Evolutionary conservation across 495 filamentous ascomycete species (phyloP).

Genomic region (Talaromyces wortmannii): DNA sequence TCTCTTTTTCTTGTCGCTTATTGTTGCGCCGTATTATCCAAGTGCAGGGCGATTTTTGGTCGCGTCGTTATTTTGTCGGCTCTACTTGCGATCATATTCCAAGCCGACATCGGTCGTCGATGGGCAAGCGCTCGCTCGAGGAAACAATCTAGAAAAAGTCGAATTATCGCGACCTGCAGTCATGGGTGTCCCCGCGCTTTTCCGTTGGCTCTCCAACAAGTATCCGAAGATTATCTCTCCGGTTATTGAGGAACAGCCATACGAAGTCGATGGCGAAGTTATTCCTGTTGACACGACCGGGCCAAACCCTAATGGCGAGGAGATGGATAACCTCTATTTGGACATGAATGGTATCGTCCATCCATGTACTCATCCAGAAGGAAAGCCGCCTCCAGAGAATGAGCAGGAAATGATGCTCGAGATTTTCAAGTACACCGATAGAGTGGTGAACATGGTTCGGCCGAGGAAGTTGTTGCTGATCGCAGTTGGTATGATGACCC

Average conservation of each 20-base stretch:
- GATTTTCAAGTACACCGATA: conserved; percentile 94
- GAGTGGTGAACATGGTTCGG: conserved; percentile 96
- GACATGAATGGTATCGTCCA: conserved; percentile 99
- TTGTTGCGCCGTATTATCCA: background rate
- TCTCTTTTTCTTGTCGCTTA: background rate
- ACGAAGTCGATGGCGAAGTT: conserved; percentile 68
- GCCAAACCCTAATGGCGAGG: conserved; percentile 94
- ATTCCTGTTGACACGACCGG: conserved; percentile 78
- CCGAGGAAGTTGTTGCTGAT: conserved; percentile 96
- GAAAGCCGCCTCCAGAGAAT: conserved; percentile 79
- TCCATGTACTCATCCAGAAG: conserved; percentile 97
- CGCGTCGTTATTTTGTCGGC: no score
- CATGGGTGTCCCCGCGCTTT: conserved; percentile 94
- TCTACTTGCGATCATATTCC: no score
- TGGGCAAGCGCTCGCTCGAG: background rate
- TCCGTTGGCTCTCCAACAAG: conserved; percentile 89
- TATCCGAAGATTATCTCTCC: conserved; percentile 93
- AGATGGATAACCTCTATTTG: conserved; percentile 95
- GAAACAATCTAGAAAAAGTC: background rate
- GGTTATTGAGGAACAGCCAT: conserved; percentile 79
- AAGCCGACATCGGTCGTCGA: background rate
- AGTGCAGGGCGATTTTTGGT: background rate
- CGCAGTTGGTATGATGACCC: conserved; percentile 71
- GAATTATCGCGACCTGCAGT: conserved; percentile 17
- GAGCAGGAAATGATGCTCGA: conserved; percentile 99